Percentiles rank a stretch among this genome's conserved stretches.
Conservation (phyloP, 2,329 filamentous ascomycete species). For the Hypoxylon sp. region DNA sequence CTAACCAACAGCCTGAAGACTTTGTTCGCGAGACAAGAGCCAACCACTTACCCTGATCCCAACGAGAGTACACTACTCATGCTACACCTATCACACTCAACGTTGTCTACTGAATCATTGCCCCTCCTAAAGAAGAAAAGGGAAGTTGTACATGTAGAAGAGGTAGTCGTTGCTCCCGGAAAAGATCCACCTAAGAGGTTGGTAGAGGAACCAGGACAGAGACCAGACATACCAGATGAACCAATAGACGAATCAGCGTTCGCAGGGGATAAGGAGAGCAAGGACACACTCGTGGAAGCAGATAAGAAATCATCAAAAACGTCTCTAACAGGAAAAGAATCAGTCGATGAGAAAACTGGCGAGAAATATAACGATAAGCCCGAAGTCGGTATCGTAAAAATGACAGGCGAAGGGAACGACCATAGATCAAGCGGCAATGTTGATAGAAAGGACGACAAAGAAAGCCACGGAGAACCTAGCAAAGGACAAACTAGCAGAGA, state of each 20-base stretch:
- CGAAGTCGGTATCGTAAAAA: no score
- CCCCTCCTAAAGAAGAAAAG: neutral
- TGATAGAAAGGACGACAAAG: no score
- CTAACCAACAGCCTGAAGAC: constrained; percentile 21
- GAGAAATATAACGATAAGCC: no score
- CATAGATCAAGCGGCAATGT: no score
- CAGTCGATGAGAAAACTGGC: neutral
- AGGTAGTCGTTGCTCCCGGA: neutral
- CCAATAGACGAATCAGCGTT: neutral
- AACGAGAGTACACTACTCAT: constrained; percentile 34
- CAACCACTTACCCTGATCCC: constrained; percentile 17
- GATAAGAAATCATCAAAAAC: neutral
- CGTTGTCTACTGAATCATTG: constrained; percentile 1
- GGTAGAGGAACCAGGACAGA: neutral
- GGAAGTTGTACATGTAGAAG: neutral
- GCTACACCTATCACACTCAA: constrained; percentile 21
- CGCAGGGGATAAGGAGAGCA: neutral
- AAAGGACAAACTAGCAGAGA: neutral
- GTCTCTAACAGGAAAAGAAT: neutral
- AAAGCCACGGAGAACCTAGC: no score
- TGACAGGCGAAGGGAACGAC: no score
- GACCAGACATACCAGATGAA: neutral
- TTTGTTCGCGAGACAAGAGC: constrained; percentile 7
- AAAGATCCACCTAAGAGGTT: neutral
- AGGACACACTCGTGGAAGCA: neutral